Evolutionary conservation across 768 basidiomycete species (phyloP), one percentile per base, ranked within the genome.

Genomic region (Lentinula aciculospora): DNA sequence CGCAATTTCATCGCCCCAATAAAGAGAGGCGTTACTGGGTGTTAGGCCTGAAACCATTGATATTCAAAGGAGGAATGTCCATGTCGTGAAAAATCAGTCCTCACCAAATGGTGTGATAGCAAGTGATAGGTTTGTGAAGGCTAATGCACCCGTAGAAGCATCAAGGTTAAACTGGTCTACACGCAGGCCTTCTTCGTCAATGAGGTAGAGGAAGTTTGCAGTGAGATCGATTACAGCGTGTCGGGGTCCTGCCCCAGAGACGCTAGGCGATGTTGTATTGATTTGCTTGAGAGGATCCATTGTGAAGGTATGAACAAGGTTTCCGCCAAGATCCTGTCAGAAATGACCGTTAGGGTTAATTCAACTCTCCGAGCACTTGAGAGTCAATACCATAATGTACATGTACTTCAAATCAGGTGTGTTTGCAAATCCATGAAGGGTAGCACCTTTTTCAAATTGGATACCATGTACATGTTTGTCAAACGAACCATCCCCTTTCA

Each of bases 1-100:
- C 19, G 59, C 61, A 37, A 65, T 59, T 19, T 65, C 64, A 45
- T 65, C 64, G 23, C 64, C 61, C 64, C 64, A 65, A 39, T 65
- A 65, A 10, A 61, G 56, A 10, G 61, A 60, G 1, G 63, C 59
- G 37, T 64, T 64, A 4, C 61, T 56, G 1, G 63, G 63, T 7
- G 54, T 59, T 2, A 64, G 49, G 3, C 62, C 62, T 62, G n/a
- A n/a, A 19, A 15, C 1, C 15, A 56, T 2, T n/a, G n/a, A n/a
- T n/a, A n/a, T n/a, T n/a, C n/a, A n/a, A n/a, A n/a, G n/a, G n/a
- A n/a, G n/a, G n/a, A n/a, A n/a, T n/a, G n/a, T n/a, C n/a, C n/a
- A n/a, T n/a, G n/a, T n/a, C n/a, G 25, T 1, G 29, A 12, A 27
- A 9, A 31, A n/a, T 7, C 1, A 25, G 34, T 3, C 31, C 46